Evolutionary conservation across 148 eudicot species (phyloP).

Genomic region (Persicaria tinctoria): DNA sequence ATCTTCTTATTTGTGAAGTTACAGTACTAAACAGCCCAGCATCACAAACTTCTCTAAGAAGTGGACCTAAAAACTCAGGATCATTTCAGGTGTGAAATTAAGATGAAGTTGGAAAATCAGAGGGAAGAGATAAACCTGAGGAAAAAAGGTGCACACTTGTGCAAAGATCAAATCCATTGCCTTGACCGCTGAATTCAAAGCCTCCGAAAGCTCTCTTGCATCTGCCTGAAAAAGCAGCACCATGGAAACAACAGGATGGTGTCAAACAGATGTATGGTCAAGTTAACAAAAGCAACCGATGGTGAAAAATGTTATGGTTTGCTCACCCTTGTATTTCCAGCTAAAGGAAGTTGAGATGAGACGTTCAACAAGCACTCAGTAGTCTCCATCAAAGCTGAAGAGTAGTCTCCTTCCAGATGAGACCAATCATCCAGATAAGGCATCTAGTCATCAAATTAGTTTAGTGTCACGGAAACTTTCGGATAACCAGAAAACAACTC

Average conservation of each 20-base stretch:
- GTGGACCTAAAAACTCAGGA: neutral
- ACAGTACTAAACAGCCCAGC: neutral
- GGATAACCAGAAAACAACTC: neutral
- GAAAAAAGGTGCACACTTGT: slow-evolving; percentile 40
- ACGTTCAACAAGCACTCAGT: slow-evolving; percentile 44
- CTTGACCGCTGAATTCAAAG: slow-evolving; percentile 47
- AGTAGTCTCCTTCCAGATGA: slow-evolving; percentile 49
- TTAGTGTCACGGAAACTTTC: neutral
- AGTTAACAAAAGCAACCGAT: neutral
- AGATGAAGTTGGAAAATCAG: neutral
- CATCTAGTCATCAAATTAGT: slow-evolving; percentile 28
- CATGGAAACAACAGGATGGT: neutral
- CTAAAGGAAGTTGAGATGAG: slow-evolving; percentile 59
- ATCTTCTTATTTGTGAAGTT: neutral
- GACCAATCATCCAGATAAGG: slow-evolving; percentile 71
- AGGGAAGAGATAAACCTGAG: slow-evolving; percentile 33
- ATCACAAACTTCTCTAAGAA: neutral
- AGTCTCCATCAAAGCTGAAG: slow-evolving; percentile 42
- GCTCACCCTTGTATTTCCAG: slow-evolving; percentile 58
- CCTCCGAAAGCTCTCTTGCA: slow-evolving; percentile 41
- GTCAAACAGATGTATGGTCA: neutral
- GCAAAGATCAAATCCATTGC: slow-evolving; percentile 40
- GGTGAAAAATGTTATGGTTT: neutral
- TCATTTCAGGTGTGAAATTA: neutral
- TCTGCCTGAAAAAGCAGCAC: slow-evolving; percentile 36